Conservation (phyloP, 805 yeast species). For the Saccharomycopsis sp. region DNA sequence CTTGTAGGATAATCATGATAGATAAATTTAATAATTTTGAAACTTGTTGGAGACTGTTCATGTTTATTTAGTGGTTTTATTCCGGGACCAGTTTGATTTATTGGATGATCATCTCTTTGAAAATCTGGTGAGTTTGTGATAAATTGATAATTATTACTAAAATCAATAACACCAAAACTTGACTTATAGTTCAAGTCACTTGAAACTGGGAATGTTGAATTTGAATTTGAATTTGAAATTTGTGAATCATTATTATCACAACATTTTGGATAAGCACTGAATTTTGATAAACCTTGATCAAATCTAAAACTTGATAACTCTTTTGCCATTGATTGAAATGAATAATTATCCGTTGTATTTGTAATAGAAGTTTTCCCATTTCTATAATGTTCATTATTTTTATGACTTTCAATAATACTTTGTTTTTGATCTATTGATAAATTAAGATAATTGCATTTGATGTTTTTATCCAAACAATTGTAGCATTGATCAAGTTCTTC, state of each 20-base stretch:
- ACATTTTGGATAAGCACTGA: neutral
- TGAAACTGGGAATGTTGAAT: neutral
- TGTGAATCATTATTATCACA: neutral
- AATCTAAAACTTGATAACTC: conserved; percentile 1
- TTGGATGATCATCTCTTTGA: neutral
- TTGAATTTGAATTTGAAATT: too few species aligned
- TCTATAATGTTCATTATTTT: neutral
- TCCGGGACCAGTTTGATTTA: too few species aligned
- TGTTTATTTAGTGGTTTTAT: neutral
- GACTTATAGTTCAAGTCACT: neutral
- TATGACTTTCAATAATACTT: conserved; percentile 6
- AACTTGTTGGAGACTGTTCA: neutral
- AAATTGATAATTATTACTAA: too few species aligned
- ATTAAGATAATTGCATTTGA: conserved; percentile 13
- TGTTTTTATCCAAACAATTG: conserved; percentile 14
- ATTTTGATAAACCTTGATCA: conserved; percentile 1
- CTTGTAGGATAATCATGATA: neutral
- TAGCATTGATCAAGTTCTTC: conserved; percentile 17
- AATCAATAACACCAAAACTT: neutral
- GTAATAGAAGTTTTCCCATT: neutral
- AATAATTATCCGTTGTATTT: neutral
- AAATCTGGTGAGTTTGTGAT: neutral
- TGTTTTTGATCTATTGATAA: conserved; percentile 9
- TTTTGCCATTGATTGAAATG: neutral
- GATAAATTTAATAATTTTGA: too few species aligned